These are phyloP conservation scores for Fusarium sp. DNA, from an alignment of 2,329 filamentous ascomycete species.

Conservation along the genomic window DNA sequence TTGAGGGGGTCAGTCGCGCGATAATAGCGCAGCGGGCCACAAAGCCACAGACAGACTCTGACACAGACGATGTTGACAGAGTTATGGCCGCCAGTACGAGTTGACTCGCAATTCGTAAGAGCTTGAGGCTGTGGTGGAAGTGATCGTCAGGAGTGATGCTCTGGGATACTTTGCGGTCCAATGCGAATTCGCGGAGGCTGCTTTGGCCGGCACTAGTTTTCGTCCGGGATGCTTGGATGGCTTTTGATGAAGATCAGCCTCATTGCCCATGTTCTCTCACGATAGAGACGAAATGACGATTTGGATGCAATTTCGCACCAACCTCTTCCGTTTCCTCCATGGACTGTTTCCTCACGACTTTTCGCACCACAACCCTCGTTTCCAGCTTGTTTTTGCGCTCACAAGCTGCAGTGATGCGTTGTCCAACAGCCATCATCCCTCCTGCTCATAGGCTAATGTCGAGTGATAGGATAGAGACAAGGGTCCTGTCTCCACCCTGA, in stretches of 20 bases:
- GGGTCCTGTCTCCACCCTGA: constrained; percentile 54
- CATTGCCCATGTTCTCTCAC: constrained; percentile 24
- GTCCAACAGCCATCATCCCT: constrained; percentile 60
- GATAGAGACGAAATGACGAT: constrained; percentile 36
- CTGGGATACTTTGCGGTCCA: constrained; percentile 30
- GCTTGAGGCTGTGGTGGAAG: constrained; percentile 19
- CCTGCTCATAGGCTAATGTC: constrained; percentile 52
- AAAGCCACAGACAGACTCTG: constrained; percentile 21
- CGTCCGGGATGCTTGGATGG: constrained; percentile 29
- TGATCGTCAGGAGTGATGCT: constrained; percentile 36
- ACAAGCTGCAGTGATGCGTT: constrained; percentile 59
- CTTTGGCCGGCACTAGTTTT: constrained; percentile 18
- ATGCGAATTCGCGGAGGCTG: constrained; percentile 22
- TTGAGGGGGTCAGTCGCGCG: constrained; percentile 32
- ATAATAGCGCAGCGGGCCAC: constrained; percentile 36
- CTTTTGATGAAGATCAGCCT: constrained; percentile 43
- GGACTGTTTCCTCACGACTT: constrained; percentile 25
- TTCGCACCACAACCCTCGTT: constrained; percentile 28
- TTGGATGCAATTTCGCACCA: constrained; percentile 44
- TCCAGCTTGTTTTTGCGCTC: constrained; percentile 46
- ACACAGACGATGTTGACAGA: constrained; percentile 5
- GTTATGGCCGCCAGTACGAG: background rate
- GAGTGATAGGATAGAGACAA: constrained; percentile 60
- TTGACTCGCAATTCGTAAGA: constrained; percentile 24
- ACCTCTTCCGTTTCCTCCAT: constrained; percentile 31